phyloP scores from a whole-genome alignment of 306 rosid genomes.

The Cucumis melo region DNA sequence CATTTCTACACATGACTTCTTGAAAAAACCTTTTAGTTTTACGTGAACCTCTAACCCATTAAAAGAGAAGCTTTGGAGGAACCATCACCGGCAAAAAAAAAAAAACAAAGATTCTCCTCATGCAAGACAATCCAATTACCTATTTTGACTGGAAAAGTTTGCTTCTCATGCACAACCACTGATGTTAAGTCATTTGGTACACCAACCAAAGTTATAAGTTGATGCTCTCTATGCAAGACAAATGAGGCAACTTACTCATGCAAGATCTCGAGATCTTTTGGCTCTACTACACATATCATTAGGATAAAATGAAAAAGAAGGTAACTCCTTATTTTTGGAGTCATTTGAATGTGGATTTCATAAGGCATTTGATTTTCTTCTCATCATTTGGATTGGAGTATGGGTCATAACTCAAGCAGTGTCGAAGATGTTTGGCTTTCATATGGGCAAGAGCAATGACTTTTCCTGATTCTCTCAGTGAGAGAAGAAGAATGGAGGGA shows the following conservation, averaged over 20 bases:
- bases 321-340: background rate
- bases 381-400: background rate
- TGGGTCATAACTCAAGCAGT: background rate
- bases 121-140: background rate
- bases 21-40: background rate
- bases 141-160: background rate
- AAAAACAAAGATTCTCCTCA: background rate
- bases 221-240: background rate
- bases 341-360: background rate
- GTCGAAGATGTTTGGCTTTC: background rate
- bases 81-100: background rate
- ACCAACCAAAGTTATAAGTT: background rate
- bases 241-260: no score
- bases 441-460: background rate
- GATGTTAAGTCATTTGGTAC: background rate
- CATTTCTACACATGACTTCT: background rate
- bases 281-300: no score
- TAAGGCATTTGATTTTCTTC: background rate
- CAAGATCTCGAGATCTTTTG: no score
- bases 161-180: background rate
- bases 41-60: background rate
- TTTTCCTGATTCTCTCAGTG: background rate
- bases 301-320: no score
- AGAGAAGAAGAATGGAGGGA: background rate
- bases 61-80: background rate